phyloP scores from a whole-genome alignment of 176 grass and related monocot genomes.

The Poa pratensis region DNA sequence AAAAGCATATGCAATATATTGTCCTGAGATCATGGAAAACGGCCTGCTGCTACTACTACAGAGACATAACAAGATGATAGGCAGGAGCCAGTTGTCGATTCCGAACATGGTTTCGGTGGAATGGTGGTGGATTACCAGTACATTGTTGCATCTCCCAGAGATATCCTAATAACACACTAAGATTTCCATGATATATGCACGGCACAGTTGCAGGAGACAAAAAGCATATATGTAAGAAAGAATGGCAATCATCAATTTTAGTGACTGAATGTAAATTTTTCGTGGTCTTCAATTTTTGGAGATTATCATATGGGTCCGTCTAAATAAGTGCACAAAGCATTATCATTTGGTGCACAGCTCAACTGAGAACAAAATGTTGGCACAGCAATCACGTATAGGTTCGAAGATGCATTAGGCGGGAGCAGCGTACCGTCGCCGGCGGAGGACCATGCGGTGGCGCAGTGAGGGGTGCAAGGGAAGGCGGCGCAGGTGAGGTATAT shows the following conservation, averaged over 20 bases:
- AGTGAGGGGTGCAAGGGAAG: not conserved
- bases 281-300: too few species aligned
- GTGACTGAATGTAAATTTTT: too few species aligned
- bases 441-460: not conserved
- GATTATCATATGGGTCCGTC: not conserved
- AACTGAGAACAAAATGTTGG: not conserved
- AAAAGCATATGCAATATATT: too few species aligned
- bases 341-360: not conserved
- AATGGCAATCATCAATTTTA: not conserved
- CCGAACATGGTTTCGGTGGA: not conserved
- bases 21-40: too few species aligned
- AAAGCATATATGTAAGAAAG: not conserved
- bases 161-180: too few species aligned
- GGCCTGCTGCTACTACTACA: too few species aligned
- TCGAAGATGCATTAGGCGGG: not conserved
- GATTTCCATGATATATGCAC: not conserved
- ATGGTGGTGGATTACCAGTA: not conserved
- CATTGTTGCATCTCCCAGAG: not conserved
- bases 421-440: not conserved
- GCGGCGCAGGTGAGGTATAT: constrained; percentile 20
- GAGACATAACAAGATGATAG: not conserved
- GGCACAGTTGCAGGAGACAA: not conserved
- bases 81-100: not conserved
- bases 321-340: not conserved
- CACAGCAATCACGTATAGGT: too few species aligned